Base-by-base conservation (phyloP, 805 yeast species). In the Suhomyces vadensis region DNA sequence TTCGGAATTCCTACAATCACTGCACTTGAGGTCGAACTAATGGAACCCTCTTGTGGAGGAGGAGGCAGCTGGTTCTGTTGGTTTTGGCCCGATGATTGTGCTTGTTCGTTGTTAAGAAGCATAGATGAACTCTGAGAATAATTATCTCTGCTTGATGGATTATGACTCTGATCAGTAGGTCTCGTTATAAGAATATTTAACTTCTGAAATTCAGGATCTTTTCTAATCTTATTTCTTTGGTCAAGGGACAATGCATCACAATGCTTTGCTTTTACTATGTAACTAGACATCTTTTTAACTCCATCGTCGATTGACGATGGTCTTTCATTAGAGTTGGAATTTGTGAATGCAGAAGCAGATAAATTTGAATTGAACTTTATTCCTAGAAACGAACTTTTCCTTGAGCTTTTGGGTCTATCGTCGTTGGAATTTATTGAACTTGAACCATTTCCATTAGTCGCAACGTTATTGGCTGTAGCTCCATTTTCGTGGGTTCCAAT, bases 1-100 rank as follows among this genome's bases (percentile, higher is more conserved):
- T 56, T 54, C 0, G 75, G 75, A 11, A 71, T 71, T 0, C 76
- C 76, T 5, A 71, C 62, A 7, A 71, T 54, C 4, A 71, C 64
- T 16, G 64, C 61, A 40, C 65, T 58, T 1, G 71, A 64, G 5
- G 61, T 56, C 0, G 63, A 41, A 7, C 64, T 54, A 2, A 65
- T 51, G 1, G 63, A 56, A 3, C 63, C 67, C 5, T 49, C 51
- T 3, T 50, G 54, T 14, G 20, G 33, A 16, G 11, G 8, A 14
- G 7, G 33, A 14, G 20, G 20, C n/a, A 6, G 33, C 19, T 29
- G 33, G 10, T 17, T 14, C 4, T 29, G 20, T 14, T 29, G 33
- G 16, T 17, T 14, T n/a, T 25, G 23, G 8, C 6, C 35, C 16
- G 26, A 23, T 40, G 50, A 50, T 43, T 51, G 43, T 23, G 42